Conservation (phyloP, 345 rosid genomes). For the Dipteronia sinensis region DNA sequence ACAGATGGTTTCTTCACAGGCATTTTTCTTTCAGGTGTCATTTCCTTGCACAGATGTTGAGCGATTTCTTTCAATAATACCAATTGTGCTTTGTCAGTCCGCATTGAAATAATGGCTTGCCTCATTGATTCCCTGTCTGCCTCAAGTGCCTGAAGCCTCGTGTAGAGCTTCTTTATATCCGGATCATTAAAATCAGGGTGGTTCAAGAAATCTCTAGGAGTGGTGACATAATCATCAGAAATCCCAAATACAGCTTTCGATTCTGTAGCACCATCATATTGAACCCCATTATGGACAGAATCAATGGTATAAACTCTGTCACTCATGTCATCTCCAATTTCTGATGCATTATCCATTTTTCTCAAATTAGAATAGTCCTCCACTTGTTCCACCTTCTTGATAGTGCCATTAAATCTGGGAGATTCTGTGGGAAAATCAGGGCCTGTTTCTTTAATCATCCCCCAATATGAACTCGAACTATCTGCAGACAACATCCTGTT, state of each 20-base stretch:
- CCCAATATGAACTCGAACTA: slow-evolving; percentile 55
- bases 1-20: slow-evolving; percentile 52
- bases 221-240: slow-evolving; percentile 45
- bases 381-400: slow-evolving; percentile 52
- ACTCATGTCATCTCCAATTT: slow-evolving; percentile 61
- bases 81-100: slow-evolving; percentile 86
- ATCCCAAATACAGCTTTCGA: slow-evolving; percentile 50
- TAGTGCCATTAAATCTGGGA: slow-evolving; percentile 49
- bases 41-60: slow-evolving; percentile 82
- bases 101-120: slow-evolving; percentile 85
- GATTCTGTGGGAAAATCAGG: slow-evolving; percentile 51
- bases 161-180: slow-evolving; percentile 76
- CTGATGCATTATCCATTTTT: slow-evolving; percentile 53
- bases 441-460: slow-evolving; percentile 45
- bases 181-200: slow-evolving; percentile 66
- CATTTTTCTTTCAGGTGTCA: slow-evolving; percentile 54
- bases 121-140: slow-evolving; percentile 98
- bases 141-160: slow-evolving; percentile 94
- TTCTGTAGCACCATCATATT: slow-evolving; percentile 36
- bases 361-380: slow-evolving; percentile 44
- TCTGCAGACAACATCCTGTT: slow-evolving; percentile 55
- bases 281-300: slow-evolving; percentile 57
- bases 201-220: slow-evolving; percentile 46
- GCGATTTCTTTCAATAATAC: slow-evolving; percentile 92
- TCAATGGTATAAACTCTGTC: slow-evolving; percentile 95